phyloP scores from a whole-genome alignment of 2,329 filamentous ascomycete species.

The Neofusicoccum sp. region DNA sequence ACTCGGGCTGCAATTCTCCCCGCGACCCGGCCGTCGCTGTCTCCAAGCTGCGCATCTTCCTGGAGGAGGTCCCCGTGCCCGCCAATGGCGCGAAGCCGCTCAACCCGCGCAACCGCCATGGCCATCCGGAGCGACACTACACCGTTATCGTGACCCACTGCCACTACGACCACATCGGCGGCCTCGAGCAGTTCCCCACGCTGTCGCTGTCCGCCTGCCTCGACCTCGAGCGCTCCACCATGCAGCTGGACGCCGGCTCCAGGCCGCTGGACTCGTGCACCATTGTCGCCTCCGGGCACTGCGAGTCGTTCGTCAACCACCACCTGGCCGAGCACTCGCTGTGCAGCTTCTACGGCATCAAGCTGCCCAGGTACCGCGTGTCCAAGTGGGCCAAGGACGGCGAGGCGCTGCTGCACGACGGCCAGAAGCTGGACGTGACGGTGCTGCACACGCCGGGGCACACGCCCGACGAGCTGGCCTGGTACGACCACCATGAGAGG shows the following conservation, averaged over 20 bases:
- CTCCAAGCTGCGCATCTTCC: slow-evolving; percentile 43
- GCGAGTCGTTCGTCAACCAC: slow-evolving; percentile 43
- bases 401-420: slow-evolving; percentile 32
- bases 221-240: neutral
- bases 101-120: slow-evolving; percentile 36
- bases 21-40: slow-evolving; percentile 28
- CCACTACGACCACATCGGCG: slow-evolving; percentile 48
- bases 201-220: neutral
- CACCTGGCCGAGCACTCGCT: slow-evolving; percentile 46
- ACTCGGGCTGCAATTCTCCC: slow-evolving; percentile 50
- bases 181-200: slow-evolving; percentile 39
- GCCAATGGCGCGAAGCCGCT: slow-evolving; percentile 40
- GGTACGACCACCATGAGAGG: slow-evolving; percentile 49
- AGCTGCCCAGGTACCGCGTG: slow-evolving; percentile 45
- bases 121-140: slow-evolving; percentile 32
- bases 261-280: slow-evolving; percentile 24
- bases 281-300: slow-evolving; percentile 40
- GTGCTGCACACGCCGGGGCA: slow-evolving; percentile 52
- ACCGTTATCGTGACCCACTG: slow-evolving; percentile 51
- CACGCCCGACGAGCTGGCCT: slow-evolving; percentile 50
- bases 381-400: slow-evolving; percentile 46
- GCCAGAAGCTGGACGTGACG: slow-evolving; percentile 39
- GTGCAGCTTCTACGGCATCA: slow-evolving; percentile 37
- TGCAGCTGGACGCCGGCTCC: neutral
- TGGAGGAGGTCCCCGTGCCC: slow-evolving; percentile 45